These are phyloP conservation scores for Tetracladium setigerum DNA, from an alignment of 495 filamentous ascomycete genomes.

Conservation along the genomic window DNA sequence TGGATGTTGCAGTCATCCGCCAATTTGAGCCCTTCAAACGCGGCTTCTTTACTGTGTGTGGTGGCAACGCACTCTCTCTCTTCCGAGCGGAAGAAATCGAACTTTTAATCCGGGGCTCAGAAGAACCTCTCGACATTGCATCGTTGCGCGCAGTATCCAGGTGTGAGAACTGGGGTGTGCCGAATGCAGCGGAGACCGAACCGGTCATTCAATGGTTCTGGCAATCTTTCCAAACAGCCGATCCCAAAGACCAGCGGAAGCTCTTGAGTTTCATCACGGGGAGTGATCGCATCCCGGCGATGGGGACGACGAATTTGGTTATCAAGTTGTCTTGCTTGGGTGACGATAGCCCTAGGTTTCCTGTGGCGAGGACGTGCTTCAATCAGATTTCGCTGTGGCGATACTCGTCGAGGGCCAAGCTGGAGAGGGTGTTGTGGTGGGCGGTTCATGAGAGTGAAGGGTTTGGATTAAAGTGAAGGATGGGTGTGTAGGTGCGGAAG, in stretches of 20 bases:
- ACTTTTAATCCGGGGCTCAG: slow-evolving; percentile 80
- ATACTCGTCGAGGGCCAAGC: slow-evolving; percentile 53
- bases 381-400: slow-evolving; percentile 74
- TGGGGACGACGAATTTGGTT: slow-evolving; percentile 75
- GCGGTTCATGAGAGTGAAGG: slow-evolving; percentile 88
- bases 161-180: slow-evolving; percentile 68
- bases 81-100: slow-evolving; percentile 96
- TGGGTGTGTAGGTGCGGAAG: neutral
- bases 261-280: slow-evolving; percentile 88
- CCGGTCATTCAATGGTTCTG: slow-evolving; percentile 82
- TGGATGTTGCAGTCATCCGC: slow-evolving; percentile 69
- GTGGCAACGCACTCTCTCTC: slow-evolving; percentile 79
- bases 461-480: slow-evolving; percentile 75
- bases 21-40: slow-evolving; percentile 96
- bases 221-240: slow-evolving; percentile 63
- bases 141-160: slow-evolving; percentile 70
- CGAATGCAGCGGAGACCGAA: slow-evolving; percentile 45
- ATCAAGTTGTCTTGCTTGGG: slow-evolving; percentile 72
- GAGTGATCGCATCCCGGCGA: slow-evolving; percentile 85
- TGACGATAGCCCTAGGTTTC: slow-evolving; percentile 66
- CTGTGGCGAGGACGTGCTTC: slow-evolving; percentile 87
- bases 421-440: slow-evolving; percentile 72
- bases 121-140: slow-evolving; percentile 71
- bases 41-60: slow-evolving; percentile 90
- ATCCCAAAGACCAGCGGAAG: slow-evolving; percentile 63